Evolutionary conservation across 176 grass and related monocot genomes (phyloP).

Genomic region (Eragrostis nindensis): DNA sequence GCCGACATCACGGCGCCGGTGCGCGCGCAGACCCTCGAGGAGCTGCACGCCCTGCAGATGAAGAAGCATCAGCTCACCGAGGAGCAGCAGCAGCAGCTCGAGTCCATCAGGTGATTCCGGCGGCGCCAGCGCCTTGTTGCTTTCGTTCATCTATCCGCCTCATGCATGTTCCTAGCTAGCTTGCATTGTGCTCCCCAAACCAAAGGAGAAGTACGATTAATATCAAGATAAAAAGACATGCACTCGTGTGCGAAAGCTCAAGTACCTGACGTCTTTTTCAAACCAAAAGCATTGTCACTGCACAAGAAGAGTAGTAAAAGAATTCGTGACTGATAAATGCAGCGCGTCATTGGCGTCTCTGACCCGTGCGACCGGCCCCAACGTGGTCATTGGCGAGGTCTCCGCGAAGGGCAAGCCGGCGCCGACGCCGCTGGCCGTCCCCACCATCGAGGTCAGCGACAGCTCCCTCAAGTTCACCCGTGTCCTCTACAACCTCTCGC

Average conservation of each 20-base stretch:
- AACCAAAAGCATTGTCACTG: no score
- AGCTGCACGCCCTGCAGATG: slow-evolving; percentile 91
- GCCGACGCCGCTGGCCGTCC: slow-evolving; percentile 25
- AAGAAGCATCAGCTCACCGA: slow-evolving; percentile 73
- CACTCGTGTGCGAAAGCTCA: no score
- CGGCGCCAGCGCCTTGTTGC: no score
- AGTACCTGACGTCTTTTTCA: no score
- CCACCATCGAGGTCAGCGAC: slow-evolving; percentile 89
- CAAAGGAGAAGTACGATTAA: no score
- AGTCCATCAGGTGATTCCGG: no score
- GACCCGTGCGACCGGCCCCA: slow-evolving; percentile 90
- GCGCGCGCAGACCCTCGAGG: slow-evolving; percentile 93
- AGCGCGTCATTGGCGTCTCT: slow-evolving; percentile 96
- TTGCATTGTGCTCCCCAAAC: no score
- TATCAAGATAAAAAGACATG: no score
- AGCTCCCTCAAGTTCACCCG: slow-evolving; percentile 99
- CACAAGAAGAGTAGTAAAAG: no score
- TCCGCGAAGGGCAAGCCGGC: slow-evolving; percentile 45
- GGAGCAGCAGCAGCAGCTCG: slow-evolving; percentile 65
- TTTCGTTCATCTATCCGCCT: no score
- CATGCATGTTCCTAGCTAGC: no score
- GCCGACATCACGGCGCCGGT: slow-evolving; percentile 81
- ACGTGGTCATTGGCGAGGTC: slow-evolving; percentile 59
- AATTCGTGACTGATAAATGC: slow-evolving; percentile 4
- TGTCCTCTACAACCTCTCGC: slow-evolving; percentile 97